Base-by-base conservation (phyloP, 2,329 filamentous ascomycete species). In the Dothiorella sarmentorum region DNA sequence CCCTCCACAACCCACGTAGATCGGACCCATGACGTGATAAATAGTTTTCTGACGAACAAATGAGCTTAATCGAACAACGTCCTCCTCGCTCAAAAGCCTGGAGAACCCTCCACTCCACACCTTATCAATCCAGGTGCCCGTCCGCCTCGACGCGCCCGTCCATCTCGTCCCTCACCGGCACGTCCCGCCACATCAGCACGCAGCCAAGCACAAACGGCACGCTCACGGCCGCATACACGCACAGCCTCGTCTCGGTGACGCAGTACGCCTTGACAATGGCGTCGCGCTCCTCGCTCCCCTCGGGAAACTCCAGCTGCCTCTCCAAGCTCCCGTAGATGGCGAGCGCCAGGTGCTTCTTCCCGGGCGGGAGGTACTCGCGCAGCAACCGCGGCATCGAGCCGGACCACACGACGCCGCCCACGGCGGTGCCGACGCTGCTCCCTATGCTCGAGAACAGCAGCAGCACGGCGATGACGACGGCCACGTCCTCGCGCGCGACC, bases 341-440 rank as follows among this genome's bases (percentile, higher is more conserved):
- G 45, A 66, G 64, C 64, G 75, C 73, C 27, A 62, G 65, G 1
- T 69, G 67, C 3, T 73, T 43, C 1, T 67, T 61, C 0, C 70
- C 70, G 7, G 76, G 61, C 7, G 84, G 83, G 0, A 86, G 74
- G 20, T 64, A 65, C 49, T 60, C 38, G 31, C 61, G 63, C 17
- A 86, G 73, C 22, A 78, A 77, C 22, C 75, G 69, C 2, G 78
- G 79, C 59, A 88, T 79, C 0, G 78, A 77, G 56, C 78, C 75
- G 0, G 80, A 82, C 85, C 85, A 88, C 60, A 88, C 82, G 6
- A 84, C 84, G 0, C 79, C 78, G 0, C 85, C 79, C 45, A 88
- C 76, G 2, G 84, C 79, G 2, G 58, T 61, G 5, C 69, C 70
- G 31, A 71, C 63, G 3, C 68, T 64, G 22, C 62, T 62, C n/a